Base-by-base conservation (phyloP, 225 moss, liverwort and hornwort genomes). In the Marchantia polymorpha region DNA sequence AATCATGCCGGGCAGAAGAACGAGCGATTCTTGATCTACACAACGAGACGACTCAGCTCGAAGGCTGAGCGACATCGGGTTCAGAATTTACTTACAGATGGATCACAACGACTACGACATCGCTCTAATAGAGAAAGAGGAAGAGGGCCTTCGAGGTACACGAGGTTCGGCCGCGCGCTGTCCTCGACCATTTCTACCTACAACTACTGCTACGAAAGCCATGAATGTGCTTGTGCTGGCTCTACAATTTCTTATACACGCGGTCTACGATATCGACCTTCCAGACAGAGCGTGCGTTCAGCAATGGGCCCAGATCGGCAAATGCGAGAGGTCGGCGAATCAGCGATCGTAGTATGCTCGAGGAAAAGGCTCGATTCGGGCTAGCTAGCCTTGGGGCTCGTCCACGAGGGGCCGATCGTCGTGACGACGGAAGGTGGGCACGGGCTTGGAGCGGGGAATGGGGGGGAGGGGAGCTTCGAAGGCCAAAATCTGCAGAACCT, bases 381-480 rank as follows among this genome's bases (percentile, higher is more conserved):
- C 22, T 8, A 22, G 16, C 16, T 69, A 20, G 47, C 69, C 52
- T 30, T 19, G 54, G 13, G 14, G 17, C 23, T 63, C 76, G 19
- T 76, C 60, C 76, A 47, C 17, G n/a, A 63, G 17, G 60, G 76
- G 76, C 12, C 63, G 59, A 19, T 76, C 76, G 0, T 76, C 76
- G 8, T 76, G 61, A 17, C 76, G 60, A 59, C 76, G 78, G 29
- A 79, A 83, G 7, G 79, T 74, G 25, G 83, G 79, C 53, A 81
- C 78, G n/a, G 86, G 88, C 69, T 77, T 85, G 13, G 56, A 72
- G 19, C 39, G 71, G 12, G 87, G 84, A 30, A 87, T 65, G 9
- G 59, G 29, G 0, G 83, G 88, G 66, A 88, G 22, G 23, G 69
- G 81, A 7, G 52, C 68, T 31, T 82, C 58, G 10, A 80, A 85